Evolutionary conservation across 192 early-diverging fungal genomes (phyloP).

Genomic region (Polychytrium aggregatum): DNA sequence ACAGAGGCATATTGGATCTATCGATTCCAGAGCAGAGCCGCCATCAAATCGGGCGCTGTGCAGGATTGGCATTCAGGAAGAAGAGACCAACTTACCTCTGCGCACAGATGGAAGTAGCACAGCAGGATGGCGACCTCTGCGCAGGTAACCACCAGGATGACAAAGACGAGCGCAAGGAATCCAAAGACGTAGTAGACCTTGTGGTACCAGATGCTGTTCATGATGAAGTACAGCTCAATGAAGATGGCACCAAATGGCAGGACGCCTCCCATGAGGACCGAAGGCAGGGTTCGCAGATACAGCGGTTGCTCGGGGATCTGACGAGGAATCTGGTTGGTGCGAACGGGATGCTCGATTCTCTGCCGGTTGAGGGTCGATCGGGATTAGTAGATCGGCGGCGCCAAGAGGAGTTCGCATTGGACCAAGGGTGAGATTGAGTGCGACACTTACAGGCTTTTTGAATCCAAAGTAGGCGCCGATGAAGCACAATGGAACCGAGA

Average conservation of each 20-base stretch:
- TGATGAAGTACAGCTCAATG: constrained; percentile 52
- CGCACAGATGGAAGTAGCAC: constrained; percentile 49
- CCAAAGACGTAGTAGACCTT: constrained; percentile 50
- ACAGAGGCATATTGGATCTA: constrained; percentile 23
- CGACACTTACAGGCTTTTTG: constrained; percentile 35
- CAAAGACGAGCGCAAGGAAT: constrained; percentile 44
- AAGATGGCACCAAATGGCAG: constrained; percentile 59
- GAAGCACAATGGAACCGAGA: constrained; percentile 69
- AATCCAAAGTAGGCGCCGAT: constrained; percentile 83
- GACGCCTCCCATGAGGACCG: constrained; percentile 55
- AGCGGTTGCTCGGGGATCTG: constrained; percentile 70
- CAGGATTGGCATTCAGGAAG: no score
- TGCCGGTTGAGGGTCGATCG: neutral
- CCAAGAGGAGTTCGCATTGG: neutral
- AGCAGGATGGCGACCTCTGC: constrained; percentile 42
- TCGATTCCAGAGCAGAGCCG: no score
- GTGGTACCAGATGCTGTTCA: constrained; percentile 44
- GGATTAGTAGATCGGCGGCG: no score
- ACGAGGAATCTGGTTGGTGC: constrained; percentile 85
- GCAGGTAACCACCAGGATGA: constrained; percentile 43
- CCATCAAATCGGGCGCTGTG: no score
- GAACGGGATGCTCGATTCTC: constrained; percentile 71
- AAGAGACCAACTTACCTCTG: constrained; percentile 35
- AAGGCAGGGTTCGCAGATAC: constrained; percentile 49
- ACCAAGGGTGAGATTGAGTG: neutral